These are phyloP conservation scores for Aspergillus unguis DNA, from an alignment of 2,329 filamentous ascomycete species.

Conservation along the genomic window DNA sequence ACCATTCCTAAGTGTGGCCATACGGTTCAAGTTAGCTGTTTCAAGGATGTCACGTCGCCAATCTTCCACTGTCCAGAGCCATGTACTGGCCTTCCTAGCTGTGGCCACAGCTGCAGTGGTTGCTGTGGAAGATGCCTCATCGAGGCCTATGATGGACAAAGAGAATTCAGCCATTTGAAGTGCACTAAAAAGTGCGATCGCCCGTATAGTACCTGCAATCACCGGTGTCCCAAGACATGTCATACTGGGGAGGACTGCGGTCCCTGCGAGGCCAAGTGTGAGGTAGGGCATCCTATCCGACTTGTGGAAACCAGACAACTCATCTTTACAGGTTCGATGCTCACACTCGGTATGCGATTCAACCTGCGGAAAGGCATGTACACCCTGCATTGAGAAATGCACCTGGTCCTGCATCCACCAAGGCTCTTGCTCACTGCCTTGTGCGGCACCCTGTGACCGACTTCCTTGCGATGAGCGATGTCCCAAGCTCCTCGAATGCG, in stretches of 20 bases:
- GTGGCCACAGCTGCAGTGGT: slow-evolving; percentile 57
- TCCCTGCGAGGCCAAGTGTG: slow-evolving; percentile 52
- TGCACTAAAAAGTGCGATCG: slow-evolving; percentile 48
- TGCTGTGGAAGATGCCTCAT: slow-evolving; percentile 17
- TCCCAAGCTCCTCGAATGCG: slow-evolving; percentile 51
- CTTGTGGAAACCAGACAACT: slow-evolving; percentile 19
- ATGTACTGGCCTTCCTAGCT: slow-evolving; percentile 29
- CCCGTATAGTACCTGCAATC: slow-evolving; percentile 53
- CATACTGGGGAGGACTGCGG: no score
- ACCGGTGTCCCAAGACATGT: slow-evolving; percentile 27
- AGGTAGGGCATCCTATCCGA: slow-evolving; percentile 38
- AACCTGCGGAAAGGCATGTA: slow-evolving; percentile 58
- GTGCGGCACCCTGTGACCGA: slow-evolving; percentile 65
- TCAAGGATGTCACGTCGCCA: slow-evolving; percentile 45
- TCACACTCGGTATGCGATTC: slow-evolving; percentile 56
- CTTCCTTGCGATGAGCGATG: slow-evolving; percentile 64
- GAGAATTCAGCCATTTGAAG: slow-evolving; percentile 43
- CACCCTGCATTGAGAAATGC: slow-evolving; percentile 59
- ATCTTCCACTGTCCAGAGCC: neutral
- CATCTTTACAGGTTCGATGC: slow-evolving; percentile 56
- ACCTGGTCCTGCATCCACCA: slow-evolving; percentile 54
- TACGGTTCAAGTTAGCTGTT: slow-evolving; percentile 49
- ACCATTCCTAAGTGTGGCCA: slow-evolving; percentile 57
- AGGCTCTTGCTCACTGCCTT: slow-evolving; percentile 51
- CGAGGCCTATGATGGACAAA: slow-evolving; percentile 50